Base-by-base conservation (phyloP, 2,329 filamentous ascomycete species). In the Diaporthe batatas region DNA sequence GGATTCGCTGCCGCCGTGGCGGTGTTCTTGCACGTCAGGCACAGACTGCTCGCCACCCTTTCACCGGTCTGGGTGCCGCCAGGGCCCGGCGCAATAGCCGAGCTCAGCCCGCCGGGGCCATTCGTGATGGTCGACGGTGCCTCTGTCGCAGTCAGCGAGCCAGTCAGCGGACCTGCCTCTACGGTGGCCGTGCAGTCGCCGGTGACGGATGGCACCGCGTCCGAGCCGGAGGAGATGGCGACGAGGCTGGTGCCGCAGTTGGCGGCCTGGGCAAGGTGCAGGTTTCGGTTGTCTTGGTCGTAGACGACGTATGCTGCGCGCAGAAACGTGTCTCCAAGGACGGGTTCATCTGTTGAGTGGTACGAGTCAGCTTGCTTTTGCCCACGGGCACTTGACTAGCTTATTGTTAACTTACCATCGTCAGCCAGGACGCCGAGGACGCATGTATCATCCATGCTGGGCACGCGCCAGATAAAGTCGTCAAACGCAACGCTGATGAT, bases 381-480 rank as follows among this genome's bases (percentile, higher is more conserved):
- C 1, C 80, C 47, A 78, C 11, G 44, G 29, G 36, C 21, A 2
- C 44, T 4, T n/a, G 44, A 49, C 25, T 8, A 5, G 5, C 6
- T 6, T 6, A 8, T 5, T 1, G 21, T 6, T 0, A 21, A 59
- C 72, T 67, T 71, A 68, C 72, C 70, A 36, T 75, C 72, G 1
- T 72, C 70, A 4, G 72, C 29, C 32, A 72, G 23, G 1, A 86
- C 77, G 32, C 86, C 86, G 16, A 86, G 80, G 64, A 84, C 81
- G 79, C 86, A 87, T 53, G 77, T 80, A 16, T 77, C 77, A 59
- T 80, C 76, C 16, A 82, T 77, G 34, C 83, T 74, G 0, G 47
- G 32, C 0, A 53, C 62, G 74, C 87, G 80, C 70, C 89, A 82
- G 76, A 89, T 84, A 64, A 89, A 87, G 75, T 90, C 87, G 73